Percentiles rank a stretch among this genome's conserved stretches.
Evolutionary conservation across 176 grass and related monocot genomes (phyloP).

Genomic region (Pontederia crassipes): DNA sequence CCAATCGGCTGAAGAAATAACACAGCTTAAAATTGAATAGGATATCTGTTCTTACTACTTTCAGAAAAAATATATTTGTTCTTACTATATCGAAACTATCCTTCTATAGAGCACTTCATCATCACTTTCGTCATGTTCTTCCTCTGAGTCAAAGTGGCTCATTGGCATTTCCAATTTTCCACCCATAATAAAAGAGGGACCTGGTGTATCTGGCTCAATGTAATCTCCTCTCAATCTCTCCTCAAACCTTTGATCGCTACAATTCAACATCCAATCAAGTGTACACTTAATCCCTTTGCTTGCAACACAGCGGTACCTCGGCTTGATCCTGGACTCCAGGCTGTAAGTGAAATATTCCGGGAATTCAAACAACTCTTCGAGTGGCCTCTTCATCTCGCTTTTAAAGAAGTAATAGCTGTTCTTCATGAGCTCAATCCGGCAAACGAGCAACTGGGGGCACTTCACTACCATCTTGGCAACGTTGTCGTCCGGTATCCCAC

Average conservation of each 20-base stretch:
- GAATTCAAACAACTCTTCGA: constrained; percentile 61
- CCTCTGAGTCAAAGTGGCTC: constrained; percentile 46
- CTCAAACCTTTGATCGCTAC: constrained; percentile 82
- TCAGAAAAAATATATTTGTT: too few species aligned
- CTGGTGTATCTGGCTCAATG: constrained; percentile 61
- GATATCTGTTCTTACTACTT: constrained; percentile 28
- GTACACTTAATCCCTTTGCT: constrained; percentile 61
- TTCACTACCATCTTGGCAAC: constrained; percentile 60
- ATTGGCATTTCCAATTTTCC: constrained; percentile 82
- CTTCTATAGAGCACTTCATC: constrained; percentile 84
- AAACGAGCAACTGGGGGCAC: constrained; percentile 63
- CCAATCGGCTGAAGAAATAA: too few species aligned
- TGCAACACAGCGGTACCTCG: constrained; percentile 53
- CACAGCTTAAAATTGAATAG: too few species aligned
- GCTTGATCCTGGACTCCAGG: constrained; percentile 91
- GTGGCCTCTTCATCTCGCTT: constrained; percentile 67
- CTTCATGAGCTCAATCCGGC: constrained; percentile 71
- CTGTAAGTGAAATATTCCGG: constrained; percentile 96
- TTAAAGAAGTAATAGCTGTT: constrained; percentile 87
- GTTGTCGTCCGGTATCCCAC: constrained; percentile 52
- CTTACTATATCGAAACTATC: constrained; percentile 76
- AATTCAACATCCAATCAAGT: constrained; percentile 92
- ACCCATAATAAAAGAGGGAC: constrained; percentile 78
- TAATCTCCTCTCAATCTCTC: constrained; percentile 82
- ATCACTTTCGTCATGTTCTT: constrained; percentile 66